Percentiles rank a stretch among this genome's conserved stretches.
These are phyloP conservation scores for Aspergillus sergii DNA, from an alignment of 2,329 filamentous ascomycete species.

Conservation along the genomic window DNA sequence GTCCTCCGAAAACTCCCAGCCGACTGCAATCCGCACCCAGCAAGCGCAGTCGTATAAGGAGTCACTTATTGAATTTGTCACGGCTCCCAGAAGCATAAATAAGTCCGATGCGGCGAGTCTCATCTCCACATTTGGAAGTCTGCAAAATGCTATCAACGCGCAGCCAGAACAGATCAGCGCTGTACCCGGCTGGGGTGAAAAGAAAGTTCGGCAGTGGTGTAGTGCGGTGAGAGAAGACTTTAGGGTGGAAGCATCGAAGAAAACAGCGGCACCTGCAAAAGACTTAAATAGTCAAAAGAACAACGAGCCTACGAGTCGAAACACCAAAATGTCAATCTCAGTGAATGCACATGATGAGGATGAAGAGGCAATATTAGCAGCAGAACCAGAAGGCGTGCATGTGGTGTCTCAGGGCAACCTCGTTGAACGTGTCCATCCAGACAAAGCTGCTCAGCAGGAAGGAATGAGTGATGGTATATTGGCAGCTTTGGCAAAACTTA, in stretches of 20 bases:
- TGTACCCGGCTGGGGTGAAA: slow-evolving; percentile 92
- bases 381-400: slow-evolving; percentile 29
- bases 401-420: slow-evolving; percentile 25
- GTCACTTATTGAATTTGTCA: slow-evolving; percentile 88
- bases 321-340: slow-evolving; percentile 14
- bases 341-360: slow-evolving; percentile 44
- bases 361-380: slow-evolving; percentile 50
- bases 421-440: slow-evolving; percentile 8
- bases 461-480: slow-evolving; percentile 60
- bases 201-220: slow-evolving; percentile 88
- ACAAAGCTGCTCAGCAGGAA: slow-evolving; percentile 36
- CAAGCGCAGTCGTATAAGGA: slow-evolving; percentile 84
- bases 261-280: slow-evolving; percentile 43
- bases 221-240: slow-evolving; percentile 83
- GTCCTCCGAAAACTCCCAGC: slow-evolving; percentile 84
- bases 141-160: slow-evolving; percentile 85
- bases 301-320: slow-evolving; percentile 25
- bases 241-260: slow-evolving; percentile 71
- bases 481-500: slow-evolving; percentile 60
- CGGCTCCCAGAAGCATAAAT: slow-evolving; percentile 84
- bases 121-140: slow-evolving; percentile 87
- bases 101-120: slow-evolving; percentile 91
- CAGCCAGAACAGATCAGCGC: slow-evolving; percentile 80
- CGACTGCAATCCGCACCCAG: slow-evolving; percentile 78
- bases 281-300: slow-evolving; percentile 33